Percentiles rank a stretch among this genome's conserved stretches.
Evolutionary conservation across 805 yeast species (phyloP).

Genomic region (Jamesozyma gamospora): DNA sequence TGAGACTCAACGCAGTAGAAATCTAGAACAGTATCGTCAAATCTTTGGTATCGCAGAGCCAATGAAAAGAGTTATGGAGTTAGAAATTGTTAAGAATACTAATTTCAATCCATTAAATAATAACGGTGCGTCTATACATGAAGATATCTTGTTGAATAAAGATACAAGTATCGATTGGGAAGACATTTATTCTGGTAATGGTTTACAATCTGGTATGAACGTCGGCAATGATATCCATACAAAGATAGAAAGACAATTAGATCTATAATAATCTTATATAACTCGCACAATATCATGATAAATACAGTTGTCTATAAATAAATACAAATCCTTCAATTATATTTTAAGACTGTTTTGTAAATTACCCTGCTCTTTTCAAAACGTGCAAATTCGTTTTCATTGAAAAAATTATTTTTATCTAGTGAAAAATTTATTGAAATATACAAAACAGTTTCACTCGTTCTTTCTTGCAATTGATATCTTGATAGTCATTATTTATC

Average conservation of each 20-base stretch:
- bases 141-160: slow-evolving; percentile 67
- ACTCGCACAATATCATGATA: background rate
- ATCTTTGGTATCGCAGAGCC: slow-evolving; percentile 92
- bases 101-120: slow-evolving; percentile 60
- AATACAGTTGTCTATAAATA: background rate
- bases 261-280: slow-evolving; percentile 29
- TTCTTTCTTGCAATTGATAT: too few relatives aligned
- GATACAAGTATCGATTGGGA: slow-evolving; percentile 87
- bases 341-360: background rate
- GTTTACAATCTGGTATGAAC: slow-evolving; percentile 31
- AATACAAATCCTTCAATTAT: background rate
- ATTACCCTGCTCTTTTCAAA: background rate
- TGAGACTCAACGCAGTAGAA: slow-evolving; percentile 53
- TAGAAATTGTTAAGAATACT: slow-evolving; percentile 56
- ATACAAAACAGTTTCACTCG: too few relatives aligned
- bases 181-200: slow-evolving; percentile 58
- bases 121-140: slow-evolving; percentile 40
- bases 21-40: slow-evolving; percentile 70
- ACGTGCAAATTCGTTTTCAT: background rate
- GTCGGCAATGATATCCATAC: slow-evolving; percentile 50
- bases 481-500: too few relatives aligned
- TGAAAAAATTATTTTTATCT: too few relatives aligned
- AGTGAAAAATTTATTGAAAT: background rate
- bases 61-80: slow-evolving; percentile 82
- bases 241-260: slow-evolving; percentile 59